Base-by-base conservation (phyloP, 306 rosid genomes). In the Begonia fuchsioides region DNA sequence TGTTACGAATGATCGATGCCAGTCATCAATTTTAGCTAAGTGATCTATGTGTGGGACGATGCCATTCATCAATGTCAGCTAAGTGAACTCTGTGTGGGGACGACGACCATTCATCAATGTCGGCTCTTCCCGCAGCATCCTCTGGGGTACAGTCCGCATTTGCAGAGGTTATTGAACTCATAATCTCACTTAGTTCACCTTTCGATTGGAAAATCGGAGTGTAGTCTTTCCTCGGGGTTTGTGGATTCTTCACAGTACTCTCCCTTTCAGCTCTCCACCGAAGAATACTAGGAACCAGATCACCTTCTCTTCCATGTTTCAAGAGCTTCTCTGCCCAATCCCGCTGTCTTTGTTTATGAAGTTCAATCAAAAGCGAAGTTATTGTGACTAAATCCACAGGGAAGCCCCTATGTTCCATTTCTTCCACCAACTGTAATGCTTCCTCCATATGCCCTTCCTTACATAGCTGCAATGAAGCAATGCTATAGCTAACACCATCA, bases 381-480 rank as follows among this genome's bases (percentile, higher is more conserved):
- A 84, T 62, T 9, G 93, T 84, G 44, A 90, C 72, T 39, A 90
- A 73, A 55, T 90, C 93, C 63, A 90, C 87, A 58, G 43, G 56
- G 59, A 90, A 84, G 38, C 93, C 90, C 55, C 93, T 65, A 57
- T 55, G 64, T 81, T 90, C 97, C 97, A 90, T 90, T 71, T 90
- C 97, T 58, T 84, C 95, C 53, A 81, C 83, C 80, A 73, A 67
- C 46, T 47, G 45, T 3, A 84, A 61, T 2, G 93, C 93, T 70
- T 74, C 87, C 74, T 76, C 84, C 14, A 90, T 68, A 56, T 64
- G 61, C 45, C 82, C 87, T 71, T 78, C 97, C 74, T 55, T 84
- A 44, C 93, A 76, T 60, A 79, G 84, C 14, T 78, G 95, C 67
- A 72, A 54, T 53, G 76, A 78, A 63, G 81, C 61, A 60, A 81